Base-by-base conservation (phyloP, 495 filamentous ascomycete genomes). In the Aspergillus nidulans region DNA sequence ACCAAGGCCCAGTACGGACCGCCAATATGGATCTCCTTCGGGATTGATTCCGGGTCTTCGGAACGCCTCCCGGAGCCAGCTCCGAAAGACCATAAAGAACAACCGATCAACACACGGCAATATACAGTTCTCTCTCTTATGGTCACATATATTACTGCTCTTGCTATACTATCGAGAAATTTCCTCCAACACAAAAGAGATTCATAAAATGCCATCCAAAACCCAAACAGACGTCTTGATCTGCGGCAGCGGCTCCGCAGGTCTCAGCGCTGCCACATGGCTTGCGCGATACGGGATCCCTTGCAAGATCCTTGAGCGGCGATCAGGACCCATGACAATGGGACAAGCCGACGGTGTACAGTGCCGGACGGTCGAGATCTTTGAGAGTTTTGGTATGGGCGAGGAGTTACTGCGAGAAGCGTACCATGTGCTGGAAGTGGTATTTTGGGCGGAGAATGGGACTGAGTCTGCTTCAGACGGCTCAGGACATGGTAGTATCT, bases 341-440 rank as follows among this genome's bases (percentile, higher is more conserved):
- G 89, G 89, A n/a, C 87, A 92, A 63, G 89, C 89, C 1, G 89
- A 92, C 49, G 89, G 89, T 0, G 78, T 91, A 10, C 89, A 94
- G 68, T 85, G 83, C 54, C 86, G 89, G 1, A 89, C 88, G 1
- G 81, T 91, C 9, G 89, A 94, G 63, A 84, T 95, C 40, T 86
- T 91, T 48, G 87, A 94, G 57, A 85, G 81, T 28, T 90, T 92
- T 42, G 87, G 87, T 0, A 69, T 92, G 12, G 76, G 80, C 0
- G 87, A 91, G 50, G 78, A 84, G 34, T 63, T 92, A 23, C 76
- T 91, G n/a, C 77, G 79, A 12, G 86, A 91, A 60, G 77, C 83
- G 0, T 90, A 86, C 53, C 86, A 88, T 63, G 80, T 86, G 16
- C 68, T 85, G 3, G 89, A 92, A 70, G 76, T 84, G 0, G 72